These are phyloP conservation scores for Spergularia bocconei DNA, from an alignment of 148 eudicot species.

Conservation along the genomic window DNA sequence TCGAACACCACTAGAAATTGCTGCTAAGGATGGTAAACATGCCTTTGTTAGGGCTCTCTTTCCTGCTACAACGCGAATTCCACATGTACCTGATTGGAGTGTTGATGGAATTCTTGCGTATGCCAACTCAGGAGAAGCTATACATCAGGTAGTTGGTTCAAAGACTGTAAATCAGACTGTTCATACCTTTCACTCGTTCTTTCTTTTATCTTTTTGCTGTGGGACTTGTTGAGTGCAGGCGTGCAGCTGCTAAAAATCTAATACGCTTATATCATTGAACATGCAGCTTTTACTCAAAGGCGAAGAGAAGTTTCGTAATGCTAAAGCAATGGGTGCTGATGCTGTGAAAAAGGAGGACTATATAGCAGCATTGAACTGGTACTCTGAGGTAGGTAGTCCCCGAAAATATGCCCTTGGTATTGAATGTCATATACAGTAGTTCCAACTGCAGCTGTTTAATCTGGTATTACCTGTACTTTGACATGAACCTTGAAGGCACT, in stretches of 20 bases:
- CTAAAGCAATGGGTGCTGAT: slow-evolving; percentile 8
- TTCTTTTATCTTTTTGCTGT: too few species aligned
- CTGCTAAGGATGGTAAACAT: slow-evolving; percentile 9
- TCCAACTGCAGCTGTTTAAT: neutral
- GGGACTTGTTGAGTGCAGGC: too few species aligned
- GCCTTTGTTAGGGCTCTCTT: slow-evolving; percentile 13
- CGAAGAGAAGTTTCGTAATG: slow-evolving; percentile 5
- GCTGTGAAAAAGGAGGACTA: neutral
- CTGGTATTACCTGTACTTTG: neutral
- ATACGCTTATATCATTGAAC: neutral
- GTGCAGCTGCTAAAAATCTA: too few species aligned
- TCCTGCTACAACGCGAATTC: slow-evolving; percentile 13
- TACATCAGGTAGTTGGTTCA: neutral
- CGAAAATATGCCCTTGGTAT: too few species aligned
- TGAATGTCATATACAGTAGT: too few species aligned
- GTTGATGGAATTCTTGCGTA: slow-evolving; percentile 15
- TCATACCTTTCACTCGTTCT: too few species aligned
- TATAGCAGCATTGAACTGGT: slow-evolving; percentile 15
- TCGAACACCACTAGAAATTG: slow-evolving; percentile 18
- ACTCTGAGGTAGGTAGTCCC: too few species aligned
- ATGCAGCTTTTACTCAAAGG: neutral
- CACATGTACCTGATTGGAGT: slow-evolving; percentile 11
- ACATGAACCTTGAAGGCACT: slow-evolving; percentile 1
- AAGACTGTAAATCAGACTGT: too few species aligned
- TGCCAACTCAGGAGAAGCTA: slow-evolving; percentile 11